Conservation (phyloP, 495 filamentous ascomycete genomes). For the Aspergillus sparsus region DNA sequence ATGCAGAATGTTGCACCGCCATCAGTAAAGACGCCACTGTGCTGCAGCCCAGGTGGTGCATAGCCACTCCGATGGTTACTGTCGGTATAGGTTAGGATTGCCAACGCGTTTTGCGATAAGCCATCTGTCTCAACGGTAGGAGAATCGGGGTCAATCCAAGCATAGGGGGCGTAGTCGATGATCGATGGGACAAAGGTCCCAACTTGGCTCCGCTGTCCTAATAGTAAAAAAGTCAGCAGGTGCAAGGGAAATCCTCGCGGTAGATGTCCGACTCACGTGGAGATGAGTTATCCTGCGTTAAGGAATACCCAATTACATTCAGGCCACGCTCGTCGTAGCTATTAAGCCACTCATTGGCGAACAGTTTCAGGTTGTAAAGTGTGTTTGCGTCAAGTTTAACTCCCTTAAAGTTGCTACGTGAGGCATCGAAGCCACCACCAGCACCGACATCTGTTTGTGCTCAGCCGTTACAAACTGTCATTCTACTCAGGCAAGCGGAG, state of each 20-base stretch:
- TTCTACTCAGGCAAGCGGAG: background rate
- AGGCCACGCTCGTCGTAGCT: background rate
- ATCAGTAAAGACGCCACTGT: constrained; percentile 6
- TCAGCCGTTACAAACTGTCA: background rate
- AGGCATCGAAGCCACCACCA: background rate
- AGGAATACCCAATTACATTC: constrained; percentile 3
- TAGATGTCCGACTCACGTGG: background rate
- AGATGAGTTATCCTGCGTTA: background rate
- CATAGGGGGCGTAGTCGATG: constrained; percentile 10
- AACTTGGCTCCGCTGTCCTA: background rate
- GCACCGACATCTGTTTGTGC: constrained; percentile 1
- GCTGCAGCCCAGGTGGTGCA: background rate
- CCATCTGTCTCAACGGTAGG: background rate
- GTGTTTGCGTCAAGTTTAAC: background rate
- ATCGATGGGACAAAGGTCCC: constrained; percentile 7
- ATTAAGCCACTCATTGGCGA: constrained; percentile 2
- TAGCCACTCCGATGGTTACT: background rate
- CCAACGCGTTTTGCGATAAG: background rate
- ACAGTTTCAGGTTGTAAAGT: constrained; percentile 5
- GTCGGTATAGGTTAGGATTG: background rate
- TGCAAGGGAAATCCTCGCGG: background rate
- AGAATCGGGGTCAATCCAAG: background rate
- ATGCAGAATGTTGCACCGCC: constrained; percentile 4
- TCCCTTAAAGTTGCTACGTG: background rate
- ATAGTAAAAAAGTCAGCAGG: background rate